Evolutionary conservation across 106 monocot genomes (phyloP).

Genomic region (Hemerocallis citrina): DNA sequence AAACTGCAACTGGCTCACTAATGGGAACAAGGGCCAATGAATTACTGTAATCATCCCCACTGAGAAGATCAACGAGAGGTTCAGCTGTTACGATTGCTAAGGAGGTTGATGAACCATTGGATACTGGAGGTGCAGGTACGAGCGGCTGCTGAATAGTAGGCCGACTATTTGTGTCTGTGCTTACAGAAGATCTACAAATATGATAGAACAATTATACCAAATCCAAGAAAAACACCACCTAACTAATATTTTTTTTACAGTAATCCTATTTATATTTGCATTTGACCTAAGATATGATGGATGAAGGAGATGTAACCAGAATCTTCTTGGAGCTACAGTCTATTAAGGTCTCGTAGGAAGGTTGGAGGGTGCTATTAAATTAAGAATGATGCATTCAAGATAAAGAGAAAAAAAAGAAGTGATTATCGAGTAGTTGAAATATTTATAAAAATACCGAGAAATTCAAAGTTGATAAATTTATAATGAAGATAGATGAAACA

Average conservation of each 20-base stretch:
- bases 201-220: background rate
- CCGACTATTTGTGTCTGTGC: constrained; percentile 22
- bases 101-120: constrained; percentile 35
- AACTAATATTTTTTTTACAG: too few relatives aligned
- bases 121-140: constrained; percentile 45
- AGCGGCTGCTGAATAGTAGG: constrained; percentile 42
- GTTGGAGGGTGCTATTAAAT: background rate
- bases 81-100: constrained; percentile 37
- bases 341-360: background rate
- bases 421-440: background rate
- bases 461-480: background rate
- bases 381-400: background rate
- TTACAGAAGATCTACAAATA: constrained; percentile 33
- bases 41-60: constrained; percentile 40
- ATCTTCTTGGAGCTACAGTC: too few relatives aligned
- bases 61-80: constrained; percentile 54
- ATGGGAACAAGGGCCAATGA: constrained; percentile 67
- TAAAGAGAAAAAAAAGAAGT: background rate
- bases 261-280: background rate
- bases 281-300: background rate
- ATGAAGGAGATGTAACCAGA: background rate
- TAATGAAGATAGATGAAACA: background rate
- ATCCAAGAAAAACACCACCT: background rate
- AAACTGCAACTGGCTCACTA: constrained; percentile 24
- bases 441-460: background rate